A percentile compares a stretch with the other conserved stretches of the same genome.
phyloP scores from a whole-genome alignment of 1,284 basidiomycete genomes.

The Apiotrichum brassicae region DNA sequence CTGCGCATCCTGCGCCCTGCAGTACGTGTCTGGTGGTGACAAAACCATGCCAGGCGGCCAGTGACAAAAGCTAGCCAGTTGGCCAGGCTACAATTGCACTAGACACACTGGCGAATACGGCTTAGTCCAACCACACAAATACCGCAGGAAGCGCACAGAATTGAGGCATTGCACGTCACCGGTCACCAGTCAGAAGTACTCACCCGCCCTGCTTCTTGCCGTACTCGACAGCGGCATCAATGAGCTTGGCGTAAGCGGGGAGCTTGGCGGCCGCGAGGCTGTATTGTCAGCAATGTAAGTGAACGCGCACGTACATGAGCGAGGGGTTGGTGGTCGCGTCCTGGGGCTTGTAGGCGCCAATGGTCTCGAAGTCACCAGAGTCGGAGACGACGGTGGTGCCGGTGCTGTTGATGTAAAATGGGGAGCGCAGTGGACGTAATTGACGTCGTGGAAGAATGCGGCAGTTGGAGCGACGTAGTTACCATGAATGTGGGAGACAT shows the following conservation, averaged over 20 bases:
- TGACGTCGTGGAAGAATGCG: not conserved
- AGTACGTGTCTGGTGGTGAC: no score
- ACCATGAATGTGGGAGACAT: not conserved
- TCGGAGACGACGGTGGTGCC: constrained; percentile 93
- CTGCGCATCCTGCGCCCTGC: no score
- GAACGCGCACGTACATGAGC: constrained; percentile 47
- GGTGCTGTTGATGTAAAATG: constrained; percentile 45
- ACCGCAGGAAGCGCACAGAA: no score
- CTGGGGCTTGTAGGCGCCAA: constrained; percentile 89
- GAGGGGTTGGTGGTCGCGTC: constrained; percentile 93
- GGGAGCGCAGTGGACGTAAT: not conserved
- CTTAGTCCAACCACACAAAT: no score
- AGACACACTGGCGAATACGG: no score
- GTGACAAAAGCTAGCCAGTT: no score
- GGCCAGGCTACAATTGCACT: no score
- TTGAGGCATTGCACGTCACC: no score
- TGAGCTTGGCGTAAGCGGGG: constrained; percentile 72
- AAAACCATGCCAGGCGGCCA: no score
- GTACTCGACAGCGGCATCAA: constrained; percentile 73
- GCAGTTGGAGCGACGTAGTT: not conserved
- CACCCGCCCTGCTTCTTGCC: constrained; percentile 71
- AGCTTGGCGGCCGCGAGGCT: constrained; percentile 85
- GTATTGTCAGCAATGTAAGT: constrained; percentile 50
- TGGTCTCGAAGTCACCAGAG: constrained; percentile 62
- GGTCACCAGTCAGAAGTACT: no score